phyloP scores from a whole-genome alignment of 768 basidiomycete genomes.

The Megacollybia marginata region DNA sequence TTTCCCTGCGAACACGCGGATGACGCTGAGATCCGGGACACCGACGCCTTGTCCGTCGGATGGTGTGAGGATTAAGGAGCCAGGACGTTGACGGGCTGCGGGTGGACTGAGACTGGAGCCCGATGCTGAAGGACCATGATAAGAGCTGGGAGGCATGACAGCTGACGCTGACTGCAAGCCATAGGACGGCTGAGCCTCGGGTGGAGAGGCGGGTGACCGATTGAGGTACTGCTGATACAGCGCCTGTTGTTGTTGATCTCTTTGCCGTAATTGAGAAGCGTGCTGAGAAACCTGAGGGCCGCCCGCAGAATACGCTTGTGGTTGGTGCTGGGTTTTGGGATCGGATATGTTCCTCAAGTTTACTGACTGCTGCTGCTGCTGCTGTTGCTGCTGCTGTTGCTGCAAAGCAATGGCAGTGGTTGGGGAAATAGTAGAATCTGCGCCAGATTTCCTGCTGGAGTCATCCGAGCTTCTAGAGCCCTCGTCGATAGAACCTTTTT shows the following conservation, averaged over 20 bases:
- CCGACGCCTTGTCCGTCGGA: constrained; percentile 54
- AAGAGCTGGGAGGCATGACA: constrained; percentile 41
- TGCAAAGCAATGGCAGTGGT: constrained; percentile 46
- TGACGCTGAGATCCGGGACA: constrained; percentile 84
- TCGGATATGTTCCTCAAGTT: constrained; percentile 21
- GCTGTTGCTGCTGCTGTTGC: neutral
- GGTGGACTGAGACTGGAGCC: constrained; percentile 45
- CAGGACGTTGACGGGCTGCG: constrained; percentile 57
- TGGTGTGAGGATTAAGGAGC: constrained; percentile 66
- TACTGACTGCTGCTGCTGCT: constrained; percentile 21
- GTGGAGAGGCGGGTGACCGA: constrained; percentile 72
- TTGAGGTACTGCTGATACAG: constrained; percentile 87
- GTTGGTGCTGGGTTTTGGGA: constrained; percentile 18
- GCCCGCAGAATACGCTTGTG: constrained; percentile 18
- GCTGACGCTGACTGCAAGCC: constrained; percentile 72
- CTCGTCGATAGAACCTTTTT: constrained; percentile 47
- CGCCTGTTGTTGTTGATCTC: constrained; percentile 83
- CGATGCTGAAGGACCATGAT: constrained; percentile 32
- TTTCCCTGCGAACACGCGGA: constrained; percentile 92
- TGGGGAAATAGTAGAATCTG: constrained; percentile 32
- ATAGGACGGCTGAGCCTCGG: constrained; percentile 67
- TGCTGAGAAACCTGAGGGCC: constrained; percentile 51
- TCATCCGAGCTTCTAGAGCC: constrained; percentile 50
- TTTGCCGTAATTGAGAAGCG: constrained; percentile 71
- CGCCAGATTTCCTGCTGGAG: constrained; percentile 40